Evolutionary conservation across 805 yeast species (phyloP).

Genomic region (Saccharomyces mikatae): DNA sequence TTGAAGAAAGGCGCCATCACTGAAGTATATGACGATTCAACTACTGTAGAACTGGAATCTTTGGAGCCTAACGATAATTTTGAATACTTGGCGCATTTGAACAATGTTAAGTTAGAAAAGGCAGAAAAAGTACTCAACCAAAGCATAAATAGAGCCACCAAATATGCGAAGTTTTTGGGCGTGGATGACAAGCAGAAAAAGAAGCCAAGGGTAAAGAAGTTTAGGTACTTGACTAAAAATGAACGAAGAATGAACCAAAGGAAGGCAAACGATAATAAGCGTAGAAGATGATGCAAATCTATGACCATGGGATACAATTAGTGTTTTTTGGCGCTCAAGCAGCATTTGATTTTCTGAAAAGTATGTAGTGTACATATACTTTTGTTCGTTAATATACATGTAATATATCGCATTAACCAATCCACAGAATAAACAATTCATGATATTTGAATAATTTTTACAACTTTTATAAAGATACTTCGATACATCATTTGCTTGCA

Average conservation of each 20-base stretch:
- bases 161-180: slow-evolving; percentile 67
- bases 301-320: neutral
- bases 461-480: too few relatives aligned
- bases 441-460: neutral
- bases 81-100: slow-evolving; percentile 54
- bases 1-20: slow-evolving; percentile 21
- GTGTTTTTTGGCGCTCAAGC: neutral
- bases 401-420: neutral
- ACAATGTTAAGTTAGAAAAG: slow-evolving; percentile 62
- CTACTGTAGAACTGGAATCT: slow-evolving; percentile 42
- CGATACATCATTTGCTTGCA: neutral
- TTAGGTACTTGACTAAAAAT: slow-evolving; percentile 73
- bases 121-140: slow-evolving; percentile 64
- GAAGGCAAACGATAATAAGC: slow-evolving; percentile 35
- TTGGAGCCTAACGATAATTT: slow-evolving; percentile 42
- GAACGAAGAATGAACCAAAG: slow-evolving; percentile 61
- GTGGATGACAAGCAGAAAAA: slow-evolving; percentile 34
- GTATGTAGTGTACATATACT: neutral
- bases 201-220: slow-evolving; percentile 59
- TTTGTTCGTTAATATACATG: neutral
- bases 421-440: neutral
- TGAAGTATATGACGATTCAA: slow-evolving; percentile 31
- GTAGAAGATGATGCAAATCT: slow-evolving; percentile 21
- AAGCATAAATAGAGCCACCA: slow-evolving; percentile 70
- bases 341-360: neutral